These are phyloP conservation scores for Stromatinia cepivora DNA, from an alignment of 2,329 filamentous ascomycete genomes.

Conservation along the genomic window DNA sequence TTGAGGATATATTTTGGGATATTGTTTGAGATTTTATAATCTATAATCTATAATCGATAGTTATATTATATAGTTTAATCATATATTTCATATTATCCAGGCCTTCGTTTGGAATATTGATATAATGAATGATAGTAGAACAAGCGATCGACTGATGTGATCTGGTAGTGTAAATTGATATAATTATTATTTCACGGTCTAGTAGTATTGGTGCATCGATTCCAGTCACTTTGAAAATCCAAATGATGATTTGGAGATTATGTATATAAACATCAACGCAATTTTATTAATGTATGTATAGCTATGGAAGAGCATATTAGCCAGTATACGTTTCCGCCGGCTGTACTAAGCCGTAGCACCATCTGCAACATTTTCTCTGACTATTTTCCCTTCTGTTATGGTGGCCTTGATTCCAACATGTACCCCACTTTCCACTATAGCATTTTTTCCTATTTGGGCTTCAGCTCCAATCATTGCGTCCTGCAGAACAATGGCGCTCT, in stretches of 20 bases:
- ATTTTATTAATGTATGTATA: too few species aligned
- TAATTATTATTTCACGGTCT: too few species aligned
- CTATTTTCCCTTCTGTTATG: neutral
- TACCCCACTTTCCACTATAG: neutral
- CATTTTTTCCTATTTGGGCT: neutral
- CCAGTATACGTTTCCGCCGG: neutral
- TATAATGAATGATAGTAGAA: too few species aligned
- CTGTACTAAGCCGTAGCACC: neutral
- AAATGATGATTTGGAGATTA: neutral
- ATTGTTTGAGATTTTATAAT: too few species aligned
- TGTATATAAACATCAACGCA: neutral
- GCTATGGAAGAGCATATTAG: neutral
- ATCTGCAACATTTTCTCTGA: neutral
- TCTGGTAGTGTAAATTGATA: too few species aligned
- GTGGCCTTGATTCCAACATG: neutral
- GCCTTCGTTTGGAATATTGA: too few species aligned
- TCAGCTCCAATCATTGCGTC: neutral
- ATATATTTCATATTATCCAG: too few species aligned
- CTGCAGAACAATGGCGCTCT: rapidly evolving
- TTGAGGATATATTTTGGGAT: too few species aligned
- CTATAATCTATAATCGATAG: too few species aligned
- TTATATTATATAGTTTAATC: too few species aligned
- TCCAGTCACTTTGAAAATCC: rapidly evolving
- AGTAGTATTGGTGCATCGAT: neutral
- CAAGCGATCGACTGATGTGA: too few species aligned